These are phyloP conservation scores for Fusarium buharicum DNA, from an alignment of 2,329 filamentous ascomycete genomes.

Conservation along the genomic window DNA sequence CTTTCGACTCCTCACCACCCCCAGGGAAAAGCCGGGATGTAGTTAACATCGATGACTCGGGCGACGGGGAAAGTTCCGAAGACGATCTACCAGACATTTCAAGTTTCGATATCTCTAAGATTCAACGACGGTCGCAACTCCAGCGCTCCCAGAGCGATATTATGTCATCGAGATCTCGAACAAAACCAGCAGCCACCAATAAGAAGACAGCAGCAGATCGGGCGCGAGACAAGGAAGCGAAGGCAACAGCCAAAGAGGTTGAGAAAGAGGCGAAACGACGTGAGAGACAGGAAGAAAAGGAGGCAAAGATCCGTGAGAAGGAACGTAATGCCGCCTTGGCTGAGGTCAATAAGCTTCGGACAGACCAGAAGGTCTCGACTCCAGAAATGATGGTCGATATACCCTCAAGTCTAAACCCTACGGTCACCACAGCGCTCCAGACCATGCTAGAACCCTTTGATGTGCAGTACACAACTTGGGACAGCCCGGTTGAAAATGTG, in stretches of 20 bases:
- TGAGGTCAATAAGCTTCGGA: constrained; percentile 77
- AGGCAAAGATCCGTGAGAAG: constrained; percentile 71
- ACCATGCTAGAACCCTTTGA: constrained; percentile 62
- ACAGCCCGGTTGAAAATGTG: constrained; percentile 61
- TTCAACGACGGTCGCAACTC: constrained; percentile 39
- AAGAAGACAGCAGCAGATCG: constrained; percentile 52
- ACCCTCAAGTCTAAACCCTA: constrained; percentile 64
- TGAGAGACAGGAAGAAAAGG: constrained; percentile 69
- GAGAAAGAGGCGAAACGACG: constrained; percentile 66
- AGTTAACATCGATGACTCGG: constrained; percentile 53
- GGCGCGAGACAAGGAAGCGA: constrained; percentile 56
- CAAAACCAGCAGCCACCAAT: constrained; percentile 39
- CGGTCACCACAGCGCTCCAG: constrained; percentile 58
- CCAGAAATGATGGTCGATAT: constrained; percentile 83
- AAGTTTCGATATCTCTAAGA: constrained; percentile 52
- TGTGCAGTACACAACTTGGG: constrained; percentile 58
- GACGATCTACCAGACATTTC: constrained; percentile 62
- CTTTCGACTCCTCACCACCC: constrained; percentile 35
- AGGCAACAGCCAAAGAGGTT: constrained; percentile 60
- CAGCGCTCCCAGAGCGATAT: constrained; percentile 49
- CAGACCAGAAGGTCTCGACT: constrained; percentile 77
- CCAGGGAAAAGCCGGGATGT: constrained; percentile 34
- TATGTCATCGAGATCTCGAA: constrained; percentile 33
- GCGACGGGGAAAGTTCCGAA: constrained; percentile 49
- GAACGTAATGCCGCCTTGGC: constrained; percentile 72